phyloP scores from a whole-genome alignment of 1,139 yeast species.

The Tardiomyces depauwii region DNA sequence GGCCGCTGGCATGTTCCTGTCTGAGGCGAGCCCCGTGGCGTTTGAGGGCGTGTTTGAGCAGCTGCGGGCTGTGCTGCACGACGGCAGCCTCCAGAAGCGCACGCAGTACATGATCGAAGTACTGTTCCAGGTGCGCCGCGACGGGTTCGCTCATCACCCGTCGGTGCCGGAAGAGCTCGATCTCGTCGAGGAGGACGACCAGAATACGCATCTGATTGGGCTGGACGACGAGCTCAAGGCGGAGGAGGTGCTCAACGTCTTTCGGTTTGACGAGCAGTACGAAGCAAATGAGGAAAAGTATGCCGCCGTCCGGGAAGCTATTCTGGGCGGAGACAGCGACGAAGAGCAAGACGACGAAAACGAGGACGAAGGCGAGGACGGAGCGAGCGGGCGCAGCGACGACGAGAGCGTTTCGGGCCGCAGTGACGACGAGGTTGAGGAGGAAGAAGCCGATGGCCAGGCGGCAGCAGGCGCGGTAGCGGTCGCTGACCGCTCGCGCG shows the following conservation, averaged over 20 bases:
- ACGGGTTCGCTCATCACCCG: conserved; percentile 35
- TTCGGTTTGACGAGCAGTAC: conserved; percentile 42
- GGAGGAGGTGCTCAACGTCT: conserved; percentile 39
- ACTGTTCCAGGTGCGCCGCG: conserved; percentile 41
- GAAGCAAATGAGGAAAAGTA: conserved; percentile 40
- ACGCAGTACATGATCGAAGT: conserved; percentile 42
- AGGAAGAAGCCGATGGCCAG: conserved; percentile 18
- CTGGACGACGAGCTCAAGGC: conserved; percentile 42
- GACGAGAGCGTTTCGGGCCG: neutral
- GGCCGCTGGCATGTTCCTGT: conserved; percentile 35
- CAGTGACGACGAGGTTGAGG: conserved; percentile 16
- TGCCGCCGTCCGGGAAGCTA: conserved; percentile 28
- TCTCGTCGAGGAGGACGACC: conserved; percentile 56
- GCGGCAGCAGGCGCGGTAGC: conserved; percentile 12
- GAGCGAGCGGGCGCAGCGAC: neutral
- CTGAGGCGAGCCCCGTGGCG: conserved; percentile 33
- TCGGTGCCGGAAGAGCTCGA: conserved; percentile 37
- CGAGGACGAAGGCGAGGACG: conserved; percentile 9
- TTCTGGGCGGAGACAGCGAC: conserved; percentile 30
- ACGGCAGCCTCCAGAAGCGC: conserved; percentile 35
- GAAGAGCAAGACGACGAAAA: conserved; percentile 9
- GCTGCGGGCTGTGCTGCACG: conserved; percentile 49
- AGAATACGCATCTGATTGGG: conserved; percentile 45
- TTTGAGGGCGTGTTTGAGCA: conserved; percentile 48
- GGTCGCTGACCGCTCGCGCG: neutral